Evolutionary conservation across 495 filamentous ascomycete species (phyloP).

Genomic region (Immersiella caudata): DNA sequence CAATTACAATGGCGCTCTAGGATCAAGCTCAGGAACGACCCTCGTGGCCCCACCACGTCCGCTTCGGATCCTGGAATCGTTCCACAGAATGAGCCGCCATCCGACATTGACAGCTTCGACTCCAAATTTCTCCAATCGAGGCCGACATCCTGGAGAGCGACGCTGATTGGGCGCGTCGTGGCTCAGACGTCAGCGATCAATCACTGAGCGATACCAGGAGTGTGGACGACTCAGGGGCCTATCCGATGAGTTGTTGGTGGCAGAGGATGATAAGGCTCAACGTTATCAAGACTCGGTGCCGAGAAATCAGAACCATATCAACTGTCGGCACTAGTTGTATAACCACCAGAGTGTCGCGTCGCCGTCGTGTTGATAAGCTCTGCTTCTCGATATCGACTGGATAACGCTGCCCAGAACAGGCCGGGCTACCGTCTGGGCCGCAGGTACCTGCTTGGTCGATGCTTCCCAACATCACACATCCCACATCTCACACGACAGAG

Average conservation of each 20-base stretch:
- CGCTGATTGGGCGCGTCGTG: constrained; percentile 2
- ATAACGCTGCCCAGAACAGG: constrained; percentile 7
- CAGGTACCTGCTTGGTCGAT: constrained; percentile 1
- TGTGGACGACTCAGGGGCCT: not conserved
- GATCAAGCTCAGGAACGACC: constrained; percentile 19
- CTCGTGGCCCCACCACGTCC: constrained; percentile 27
- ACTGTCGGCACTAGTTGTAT: constrained; percentile 10
- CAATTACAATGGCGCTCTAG: not conserved
- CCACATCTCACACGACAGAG: constrained; percentile 15
- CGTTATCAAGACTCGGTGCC: constrained; percentile 8
- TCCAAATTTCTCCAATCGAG: constrained; percentile 32
- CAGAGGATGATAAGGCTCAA: constrained; percentile 16
- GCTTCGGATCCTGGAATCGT: constrained; percentile 15
- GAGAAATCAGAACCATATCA: constrained; percentile 3
- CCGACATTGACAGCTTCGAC: constrained; percentile 14
- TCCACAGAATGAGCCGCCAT: constrained; percentile 29
- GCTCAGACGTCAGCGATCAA: not conserved
- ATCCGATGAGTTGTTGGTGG: not conserved
- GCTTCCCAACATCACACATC: constrained; percentile 1
- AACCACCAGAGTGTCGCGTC: not conserved
- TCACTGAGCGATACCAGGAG: constrained; percentile 1
- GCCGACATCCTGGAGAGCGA: not conserved
- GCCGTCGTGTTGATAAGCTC: constrained; percentile 13
- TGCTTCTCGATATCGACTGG: not conserved
- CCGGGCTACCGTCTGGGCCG: constrained; percentile 4